These are phyloP conservation scores for Hydrangea macrophylla DNA, from an alignment of 148 eudicot genomes.

Conservation along the genomic window DNA sequence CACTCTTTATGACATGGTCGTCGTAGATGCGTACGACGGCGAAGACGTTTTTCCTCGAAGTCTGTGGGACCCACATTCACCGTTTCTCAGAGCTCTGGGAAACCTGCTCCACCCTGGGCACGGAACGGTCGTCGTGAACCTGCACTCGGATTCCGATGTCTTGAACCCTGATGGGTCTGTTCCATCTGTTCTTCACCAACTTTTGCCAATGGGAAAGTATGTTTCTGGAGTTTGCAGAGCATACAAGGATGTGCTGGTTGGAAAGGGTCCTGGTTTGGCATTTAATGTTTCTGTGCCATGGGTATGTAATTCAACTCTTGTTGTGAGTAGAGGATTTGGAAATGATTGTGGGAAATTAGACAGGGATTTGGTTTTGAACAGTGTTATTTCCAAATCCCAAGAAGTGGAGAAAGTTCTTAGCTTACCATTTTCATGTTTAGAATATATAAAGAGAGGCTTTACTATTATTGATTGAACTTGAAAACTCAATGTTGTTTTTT, in stretches of 20 bases:
- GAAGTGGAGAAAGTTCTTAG: constrained; percentile 50
- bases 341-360: constrained; percentile 16
- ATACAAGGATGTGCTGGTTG: constrained; percentile 54
- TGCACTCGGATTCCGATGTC: constrained; percentile 63
- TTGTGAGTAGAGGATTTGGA: constrained; percentile 58
- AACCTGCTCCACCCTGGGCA: constrained; percentile 70
- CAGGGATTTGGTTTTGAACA: constrained; percentile 42
- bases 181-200: constrained; percentile 21
- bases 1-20: constrained; percentile 67
- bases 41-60: constrained; percentile 80
- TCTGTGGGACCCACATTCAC: constrained; percentile 79
- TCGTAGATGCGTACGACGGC: constrained; percentile 91
- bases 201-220: constrained; percentile 66
- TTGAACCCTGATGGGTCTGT: constrained; percentile 22
- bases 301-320: constrained; percentile 81
- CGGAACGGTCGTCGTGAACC: constrained; percentile 97
- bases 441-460: constrained; percentile 68
- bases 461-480: constrained; percentile 37
- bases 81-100: constrained; percentile 64
- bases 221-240: constrained; percentile 59
- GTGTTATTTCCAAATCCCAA: constrained; percentile 38
- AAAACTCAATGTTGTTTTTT: neutral
- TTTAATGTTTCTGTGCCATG: constrained; percentile 70
- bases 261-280: constrained; percentile 45
- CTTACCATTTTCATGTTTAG: constrained; percentile 70